A percentile compares a stretch with the other conserved stretches of the same genome.
Evolutionary conservation across 2,329 filamentous ascomycete species (phyloP).

Genomic region (Didymella lethalis): DNA sequence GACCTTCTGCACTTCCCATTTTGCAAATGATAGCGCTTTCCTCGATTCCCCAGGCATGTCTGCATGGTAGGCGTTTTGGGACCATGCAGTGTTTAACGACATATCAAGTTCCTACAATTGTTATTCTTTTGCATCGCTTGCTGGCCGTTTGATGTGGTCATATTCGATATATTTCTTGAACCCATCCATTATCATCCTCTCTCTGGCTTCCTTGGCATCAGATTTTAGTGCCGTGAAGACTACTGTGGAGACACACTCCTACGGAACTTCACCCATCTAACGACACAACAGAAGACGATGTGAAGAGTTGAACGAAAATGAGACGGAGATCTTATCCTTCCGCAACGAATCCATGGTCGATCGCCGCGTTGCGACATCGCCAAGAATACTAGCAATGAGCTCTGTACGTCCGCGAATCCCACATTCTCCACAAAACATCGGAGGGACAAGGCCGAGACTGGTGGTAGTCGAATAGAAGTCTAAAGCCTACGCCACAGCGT

Average conservation of each 20-base stretch:
- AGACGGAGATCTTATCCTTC: not conserved
- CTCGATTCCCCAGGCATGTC: not conserved
- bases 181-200: not conserved
- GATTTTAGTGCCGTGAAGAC: not conserved
- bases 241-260: not conserved
- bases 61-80: conserved; percentile 21
- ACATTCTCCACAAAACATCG: not conserved
- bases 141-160: not conserved
- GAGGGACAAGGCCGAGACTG: not conserved
- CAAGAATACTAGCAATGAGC: not conserved
- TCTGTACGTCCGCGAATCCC: not conserved
- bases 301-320: not conserved
- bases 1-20: not conserved
- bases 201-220: not conserved
- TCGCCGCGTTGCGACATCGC: not conserved
- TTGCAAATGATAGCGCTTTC: conserved; percentile 1
- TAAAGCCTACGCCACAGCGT: conserved; percentile 3
- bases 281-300: not conserved
- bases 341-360: conserved; percentile 1
- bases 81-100: not conserved
- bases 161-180: not conserved
- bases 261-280: not conserved
- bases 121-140: conserved; percentile 11
- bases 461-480: not conserved
- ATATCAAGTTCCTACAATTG: not conserved